Conservation (phyloP, 2,329 filamentous ascomycete genomes). For the Zymoseptoria ardabiliae region DNA sequence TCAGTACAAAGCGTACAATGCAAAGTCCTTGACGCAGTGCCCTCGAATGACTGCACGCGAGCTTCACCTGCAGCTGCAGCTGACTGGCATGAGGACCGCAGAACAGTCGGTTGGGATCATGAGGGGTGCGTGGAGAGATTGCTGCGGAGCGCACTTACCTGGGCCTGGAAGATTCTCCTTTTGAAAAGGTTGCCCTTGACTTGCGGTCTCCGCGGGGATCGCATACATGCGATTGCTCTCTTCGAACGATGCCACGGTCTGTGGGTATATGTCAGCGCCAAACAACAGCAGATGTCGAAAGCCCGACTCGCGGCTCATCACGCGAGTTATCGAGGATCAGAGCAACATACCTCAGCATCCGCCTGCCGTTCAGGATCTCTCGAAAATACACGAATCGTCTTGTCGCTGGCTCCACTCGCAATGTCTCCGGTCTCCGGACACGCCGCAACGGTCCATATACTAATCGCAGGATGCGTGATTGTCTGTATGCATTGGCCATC, state of each 20-base stretch:
- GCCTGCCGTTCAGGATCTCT: constrained; percentile 63
- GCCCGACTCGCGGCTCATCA: neutral
- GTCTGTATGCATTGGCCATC: constrained; percentile 80
- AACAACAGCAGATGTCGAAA: neutral
- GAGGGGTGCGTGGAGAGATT: neutral
- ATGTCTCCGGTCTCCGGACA: constrained; percentile 81
- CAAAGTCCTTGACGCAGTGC: neutral
- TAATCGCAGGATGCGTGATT: constrained; percentile 94
- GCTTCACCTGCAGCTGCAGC: neutral
- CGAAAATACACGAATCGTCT: constrained; percentile 76
- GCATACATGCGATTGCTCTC: constrained; percentile 47
- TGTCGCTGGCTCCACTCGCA: constrained; percentile 86
- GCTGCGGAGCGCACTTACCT: constrained; percentile 18
- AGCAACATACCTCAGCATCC: constrained; percentile 48
- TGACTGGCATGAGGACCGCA: neutral
- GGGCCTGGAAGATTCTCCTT: constrained; percentile 86
- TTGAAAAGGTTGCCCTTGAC: constrained; percentile 59
- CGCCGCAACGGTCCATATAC: constrained; percentile 87
- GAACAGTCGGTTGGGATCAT: neutral
- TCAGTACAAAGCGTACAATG: neutral
- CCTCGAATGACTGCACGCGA: neutral
- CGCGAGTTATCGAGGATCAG: neutral
- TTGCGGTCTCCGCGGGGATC: constrained; percentile 55
- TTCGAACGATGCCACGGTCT: constrained; percentile 62
- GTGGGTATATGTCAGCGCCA: constrained; percentile 3